These are phyloP conservation scores for Yarrowia sp. DNA, from an alignment of 805 yeast genomes.

Conservation along the genomic window DNA sequence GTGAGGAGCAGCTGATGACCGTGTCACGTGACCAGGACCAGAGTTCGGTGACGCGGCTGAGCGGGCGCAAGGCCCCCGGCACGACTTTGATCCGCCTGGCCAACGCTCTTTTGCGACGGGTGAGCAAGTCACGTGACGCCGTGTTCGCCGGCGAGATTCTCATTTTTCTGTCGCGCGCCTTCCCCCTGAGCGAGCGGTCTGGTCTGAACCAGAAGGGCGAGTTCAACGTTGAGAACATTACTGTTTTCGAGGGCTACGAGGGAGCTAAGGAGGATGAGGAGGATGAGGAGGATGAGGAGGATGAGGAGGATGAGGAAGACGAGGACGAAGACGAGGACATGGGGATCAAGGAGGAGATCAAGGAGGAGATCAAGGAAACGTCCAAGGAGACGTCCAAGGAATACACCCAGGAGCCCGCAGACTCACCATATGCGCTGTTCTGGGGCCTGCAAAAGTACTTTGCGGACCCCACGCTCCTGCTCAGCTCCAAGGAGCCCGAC, in stretches of 20 bases:
- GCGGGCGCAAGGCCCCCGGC: slow-evolving; percentile 39
- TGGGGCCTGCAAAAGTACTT: slow-evolving; percentile 38
- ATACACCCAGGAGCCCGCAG: neutral
- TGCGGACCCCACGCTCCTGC: slow-evolving; percentile 34
- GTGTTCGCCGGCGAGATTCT: slow-evolving; percentile 40
- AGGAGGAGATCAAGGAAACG: neutral
- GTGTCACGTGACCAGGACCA: neutral
- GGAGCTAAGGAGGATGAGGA: neutral
- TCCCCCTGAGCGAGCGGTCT: slow-evolving; percentile 40
- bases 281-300: slow-evolving; percentile 25
- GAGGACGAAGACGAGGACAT: slow-evolving; percentile 23
- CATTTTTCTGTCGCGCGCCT: slow-evolving; percentile 40
- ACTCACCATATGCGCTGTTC: slow-evolving; percentile 32
- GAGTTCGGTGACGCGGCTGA: slow-evolving; percentile 31
- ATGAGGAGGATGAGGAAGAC: slow-evolving; percentile 20
- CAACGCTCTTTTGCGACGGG: slow-evolving; percentile 38
- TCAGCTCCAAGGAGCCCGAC: slow-evolving; percentile 26
- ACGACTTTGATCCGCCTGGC: slow-evolving; percentile 40
- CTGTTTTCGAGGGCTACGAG: slow-evolving; percentile 33
- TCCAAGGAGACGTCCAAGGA: neutral
- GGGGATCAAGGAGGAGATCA: neutral
- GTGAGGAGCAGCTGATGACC: slow-evolving; percentile 31
- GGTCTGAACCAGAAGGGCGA: slow-evolving; percentile 41
- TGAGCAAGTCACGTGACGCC: slow-evolving; percentile 39
- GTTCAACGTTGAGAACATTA: slow-evolving; percentile 39